Base-by-base conservation (phyloP, 495 filamentous ascomycete genomes). In the Xylaria venustula region DNA sequence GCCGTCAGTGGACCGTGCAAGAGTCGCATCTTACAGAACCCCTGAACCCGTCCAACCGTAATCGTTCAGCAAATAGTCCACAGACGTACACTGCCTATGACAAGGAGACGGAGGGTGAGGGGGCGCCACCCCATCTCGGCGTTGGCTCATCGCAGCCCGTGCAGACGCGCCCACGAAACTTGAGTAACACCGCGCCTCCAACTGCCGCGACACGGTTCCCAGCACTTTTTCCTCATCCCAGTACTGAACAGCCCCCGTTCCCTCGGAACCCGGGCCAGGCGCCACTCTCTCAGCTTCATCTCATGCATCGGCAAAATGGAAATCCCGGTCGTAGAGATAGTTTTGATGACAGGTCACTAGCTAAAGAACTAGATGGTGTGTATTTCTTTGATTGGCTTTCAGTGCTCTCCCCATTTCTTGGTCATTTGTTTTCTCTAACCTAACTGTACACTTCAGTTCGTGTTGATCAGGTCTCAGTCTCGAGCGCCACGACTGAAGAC, bases 21-120 rank as follows among this genome's bases (percentile, higher is more conserved):
- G 76, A 81, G 60, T 81, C 78, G 7, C 72, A 75, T 47, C 68
- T 81, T 11, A 53, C 74, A 0, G 71, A 76, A 46, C 79, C 79
- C 47, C 70, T 81, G n/a, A 71, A 75, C 25, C 60, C 69, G 12
- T 66, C 71, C 30, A 76, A 73, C 46, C 70, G 70, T 5, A 68
- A 76, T 32, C 69, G 72, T 1, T 64, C 71, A 11, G 70, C 71
- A 11, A 69, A 71, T 2, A 77, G 75, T 54, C 74, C 66, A 20
- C 63, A 67, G 32, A 50, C 64, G 0, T 76, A 65, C 45, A 69
- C 72, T 42, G 73, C 66, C 15, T 78, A 70, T 36, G 78, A 81
- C 32, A 81, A 81, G 59, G 79, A 81, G 58, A 78, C 75, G 2
- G 78, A 69, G 42, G 48, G 37, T 17, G 48, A 53, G 5, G 66